Conservation (phyloP, 1,139 yeast species). For the Taiozyma sp. region DNA sequence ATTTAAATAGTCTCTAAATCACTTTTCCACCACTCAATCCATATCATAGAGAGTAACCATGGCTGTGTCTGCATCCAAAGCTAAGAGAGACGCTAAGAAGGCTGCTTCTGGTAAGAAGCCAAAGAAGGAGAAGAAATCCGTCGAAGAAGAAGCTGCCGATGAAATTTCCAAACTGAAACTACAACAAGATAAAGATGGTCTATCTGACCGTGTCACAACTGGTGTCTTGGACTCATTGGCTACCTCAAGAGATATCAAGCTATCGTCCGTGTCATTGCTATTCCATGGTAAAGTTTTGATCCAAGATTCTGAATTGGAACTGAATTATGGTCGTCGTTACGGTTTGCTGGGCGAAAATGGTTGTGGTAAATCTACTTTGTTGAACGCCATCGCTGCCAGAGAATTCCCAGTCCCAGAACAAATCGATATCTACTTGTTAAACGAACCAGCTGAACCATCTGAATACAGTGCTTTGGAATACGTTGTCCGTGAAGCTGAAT, state of each 20-base stretch:
- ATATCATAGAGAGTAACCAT: slow-evolving; percentile 7
- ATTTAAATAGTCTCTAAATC: neutral
- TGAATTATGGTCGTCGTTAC: slow-evolving; percentile 95
- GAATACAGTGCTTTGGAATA: slow-evolving; percentile 91
- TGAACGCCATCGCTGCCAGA: slow-evolving; percentile 90
- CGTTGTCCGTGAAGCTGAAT: slow-evolving; percentile 95
- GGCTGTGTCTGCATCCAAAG: slow-evolving; percentile 75
- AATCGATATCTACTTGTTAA: slow-evolving; percentile 86
- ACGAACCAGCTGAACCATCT: slow-evolving; percentile 96
- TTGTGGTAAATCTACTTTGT: slow-evolving; percentile 95
- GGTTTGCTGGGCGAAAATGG: slow-evolving; percentile 98
- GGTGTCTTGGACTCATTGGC: slow-evolving; percentile 89
- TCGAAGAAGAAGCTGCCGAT: slow-evolving; percentile 63
- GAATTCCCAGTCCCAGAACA: slow-evolving; percentile 93
- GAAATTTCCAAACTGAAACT: slow-evolving; percentile 82
- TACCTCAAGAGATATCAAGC: slow-evolving; percentile 91
- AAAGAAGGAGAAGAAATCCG: slow-evolving; percentile 68
- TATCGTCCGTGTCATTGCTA: slow-evolving; percentile 82
- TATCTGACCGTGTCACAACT: slow-evolving; percentile 95
- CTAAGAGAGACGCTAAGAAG: slow-evolving; percentile 93
- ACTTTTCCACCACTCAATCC: neutral
- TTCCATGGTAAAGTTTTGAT: slow-evolving; percentile 97
- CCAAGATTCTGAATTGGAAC: slow-evolving; percentile 86
- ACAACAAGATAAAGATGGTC: slow-evolving; percentile 89
- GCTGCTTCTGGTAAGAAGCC: slow-evolving; percentile 66